Conservation (phyloP, 148 eudicot species). For the Polygonum aviculare region DNA sequence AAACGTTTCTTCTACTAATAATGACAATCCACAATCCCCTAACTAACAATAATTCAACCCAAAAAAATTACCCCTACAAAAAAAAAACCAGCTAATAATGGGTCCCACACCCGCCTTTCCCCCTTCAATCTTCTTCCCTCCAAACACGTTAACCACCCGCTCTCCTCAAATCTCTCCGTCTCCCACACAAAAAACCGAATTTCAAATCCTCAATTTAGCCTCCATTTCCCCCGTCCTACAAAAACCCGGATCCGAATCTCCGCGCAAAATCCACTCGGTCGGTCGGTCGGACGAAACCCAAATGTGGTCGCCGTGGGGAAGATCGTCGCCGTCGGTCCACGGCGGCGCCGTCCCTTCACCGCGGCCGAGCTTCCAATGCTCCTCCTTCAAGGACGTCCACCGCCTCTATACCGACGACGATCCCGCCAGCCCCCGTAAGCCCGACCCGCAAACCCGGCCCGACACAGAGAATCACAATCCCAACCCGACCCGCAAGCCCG, state of each 20-base stretch:
- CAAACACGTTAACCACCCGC: not conserved
- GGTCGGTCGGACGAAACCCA: not conserved
- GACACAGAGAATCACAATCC: slow-evolving; percentile 3
- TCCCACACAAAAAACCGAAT: not conserved
- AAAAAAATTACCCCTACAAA: not conserved
- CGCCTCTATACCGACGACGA: slow-evolving; percentile 24
- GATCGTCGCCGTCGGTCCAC: slow-evolving; percentile 20
- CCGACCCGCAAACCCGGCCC: not conserved
- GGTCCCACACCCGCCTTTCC: not conserved
- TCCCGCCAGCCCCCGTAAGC: not conserved
- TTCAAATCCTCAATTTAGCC: not conserved
- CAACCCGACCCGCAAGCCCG: slow-evolving; percentile 8
- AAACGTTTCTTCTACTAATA: slow-evolving; percentile 5
- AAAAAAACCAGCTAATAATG: not conserved
- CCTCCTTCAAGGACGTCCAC: slow-evolving; percentile 73
- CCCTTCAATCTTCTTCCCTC: not conserved
- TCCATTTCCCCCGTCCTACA: too few species aligned
- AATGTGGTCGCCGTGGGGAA: slow-evolving; percentile 48
- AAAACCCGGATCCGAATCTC: not conserved
- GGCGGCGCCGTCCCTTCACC: slow-evolving; percentile 9
- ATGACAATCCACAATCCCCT: not conserved
- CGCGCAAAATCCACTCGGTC: not conserved
- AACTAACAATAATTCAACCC: not conserved
- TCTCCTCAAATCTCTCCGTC: not conserved
- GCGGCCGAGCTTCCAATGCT: slow-evolving; percentile 18